A percentile compares a stretch with the other conserved stretches of the same genome.
These are phyloP conservation scores for Coniochaeta ligniaria DNA, from an alignment of 2,329 filamentous ascomycete species.

Conservation along the genomic window DNA sequence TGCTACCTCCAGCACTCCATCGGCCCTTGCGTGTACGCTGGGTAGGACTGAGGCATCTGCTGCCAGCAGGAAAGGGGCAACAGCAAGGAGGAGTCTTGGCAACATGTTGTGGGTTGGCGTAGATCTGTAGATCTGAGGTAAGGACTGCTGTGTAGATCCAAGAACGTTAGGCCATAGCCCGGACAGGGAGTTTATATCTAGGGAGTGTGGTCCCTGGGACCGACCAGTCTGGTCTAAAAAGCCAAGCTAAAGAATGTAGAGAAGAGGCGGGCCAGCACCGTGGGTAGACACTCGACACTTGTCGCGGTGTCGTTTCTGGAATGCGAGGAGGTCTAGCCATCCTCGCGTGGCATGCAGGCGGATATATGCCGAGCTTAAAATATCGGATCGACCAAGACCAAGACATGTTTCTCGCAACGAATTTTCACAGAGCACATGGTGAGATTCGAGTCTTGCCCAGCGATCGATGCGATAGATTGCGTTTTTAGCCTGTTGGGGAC, in stretches of 20 bases:
- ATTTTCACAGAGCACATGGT: neutral
- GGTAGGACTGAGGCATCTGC: constrained; percentile 7
- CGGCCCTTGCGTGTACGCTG: constrained; percentile 4
- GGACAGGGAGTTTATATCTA: constrained; percentile 1
- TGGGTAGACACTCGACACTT: constrained; percentile 8
- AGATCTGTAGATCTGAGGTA: constrained; percentile 4
- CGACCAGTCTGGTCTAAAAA: neutral
- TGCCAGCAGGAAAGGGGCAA: constrained; percentile 12
- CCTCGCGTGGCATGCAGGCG: constrained; percentile 1
- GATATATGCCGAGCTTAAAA: constrained; percentile 7
- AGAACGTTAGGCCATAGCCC: neutral
- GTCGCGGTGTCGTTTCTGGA: constrained; percentile 8
- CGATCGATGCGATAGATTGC: neutral
- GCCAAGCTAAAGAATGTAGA: constrained; percentile 12
- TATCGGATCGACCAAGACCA: constrained; percentile 4
- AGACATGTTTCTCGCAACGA: constrained; percentile 2
- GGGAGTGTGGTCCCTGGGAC: neutral
- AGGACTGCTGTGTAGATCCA: constrained; percentile 6
- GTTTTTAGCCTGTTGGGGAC: neutral
- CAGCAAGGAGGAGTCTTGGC: constrained; percentile 10
- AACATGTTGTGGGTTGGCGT: constrained; percentile 8
- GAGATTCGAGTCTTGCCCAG: neutral
- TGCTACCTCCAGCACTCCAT: constrained; percentile 5
- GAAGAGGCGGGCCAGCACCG: constrained; percentile 11
- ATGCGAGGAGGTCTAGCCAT: constrained; percentile 10